A percentile compares a stretch with the other conserved stretches of the same genome.
These are phyloP conservation scores for Colletotrichum sp. DNA, from an alignment of 2,329 filamentous ascomycete genomes.

Conservation along the genomic window DNA sequence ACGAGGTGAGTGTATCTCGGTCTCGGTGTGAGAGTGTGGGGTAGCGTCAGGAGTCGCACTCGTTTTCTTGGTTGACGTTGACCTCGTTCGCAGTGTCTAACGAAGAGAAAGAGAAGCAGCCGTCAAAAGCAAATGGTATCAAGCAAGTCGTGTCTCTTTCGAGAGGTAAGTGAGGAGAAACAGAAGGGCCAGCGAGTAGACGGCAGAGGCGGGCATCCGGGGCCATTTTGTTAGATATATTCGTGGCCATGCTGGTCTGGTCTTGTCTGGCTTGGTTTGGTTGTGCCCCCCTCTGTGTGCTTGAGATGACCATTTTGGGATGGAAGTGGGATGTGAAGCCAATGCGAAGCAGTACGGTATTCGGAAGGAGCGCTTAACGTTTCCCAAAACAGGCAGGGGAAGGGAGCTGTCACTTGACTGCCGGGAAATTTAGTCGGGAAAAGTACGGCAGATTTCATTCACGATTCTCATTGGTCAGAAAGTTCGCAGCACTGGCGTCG, in stretches of 20 bases:
- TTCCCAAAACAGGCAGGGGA: background rate
- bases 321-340: background rate
- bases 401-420: background rate
- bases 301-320: constrained; percentile 13
- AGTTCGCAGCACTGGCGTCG: background rate
- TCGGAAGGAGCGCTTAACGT: constrained; percentile 13
- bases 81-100: background rate
- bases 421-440: background rate
- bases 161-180: background rate
- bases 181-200: background rate
- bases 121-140: background rate
- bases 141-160: background rate
- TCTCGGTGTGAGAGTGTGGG: background rate
- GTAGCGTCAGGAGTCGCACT: background rate
- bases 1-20: background rate
- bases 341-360: constrained; percentile 12
- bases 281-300: background rate
- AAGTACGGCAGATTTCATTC: background rate
- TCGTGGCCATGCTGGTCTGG: background rate
- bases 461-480: background rate
- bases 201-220: background rate
- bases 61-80: background rate
- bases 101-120: background rate
- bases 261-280: background rate
- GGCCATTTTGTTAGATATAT: constrained; percentile 9